These are phyloP conservation scores for Populus euphratica DNA, from an alignment of 345 rosid species.

Conservation along the genomic window DNA sequence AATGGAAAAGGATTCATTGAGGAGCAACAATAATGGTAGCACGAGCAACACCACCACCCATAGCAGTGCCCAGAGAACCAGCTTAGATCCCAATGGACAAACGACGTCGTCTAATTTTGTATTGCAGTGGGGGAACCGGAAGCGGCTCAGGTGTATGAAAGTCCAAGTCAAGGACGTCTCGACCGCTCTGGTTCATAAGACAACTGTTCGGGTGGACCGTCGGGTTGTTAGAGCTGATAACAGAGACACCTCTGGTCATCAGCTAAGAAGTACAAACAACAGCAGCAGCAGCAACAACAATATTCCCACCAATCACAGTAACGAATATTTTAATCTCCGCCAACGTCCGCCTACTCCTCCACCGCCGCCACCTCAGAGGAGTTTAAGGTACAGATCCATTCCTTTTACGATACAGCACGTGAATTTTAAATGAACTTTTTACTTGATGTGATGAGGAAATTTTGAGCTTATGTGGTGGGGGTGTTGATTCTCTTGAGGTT, in stretches of 20 bases:
- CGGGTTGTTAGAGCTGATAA: conserved; percentile 44
- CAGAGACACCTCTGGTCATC: conserved; percentile 22
- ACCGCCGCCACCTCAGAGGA: conserved; percentile 43
- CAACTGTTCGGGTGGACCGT: conserved; percentile 53
- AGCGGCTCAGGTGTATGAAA: conserved; percentile 72
- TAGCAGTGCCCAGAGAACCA: conserved; percentile 28
- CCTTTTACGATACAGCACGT: neutral
- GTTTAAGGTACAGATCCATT: conserved; percentile 47
- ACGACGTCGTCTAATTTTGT: conserved; percentile 48
- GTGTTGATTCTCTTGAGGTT: neutral
- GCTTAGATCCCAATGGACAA: conserved; percentile 31
- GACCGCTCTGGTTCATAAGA: conserved; percentile 34
- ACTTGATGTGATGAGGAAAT: neutral
- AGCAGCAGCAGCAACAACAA: conserved; percentile 6
- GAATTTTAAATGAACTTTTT: neutral
- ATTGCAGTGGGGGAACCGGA: conserved; percentile 75
- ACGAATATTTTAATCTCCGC: conserved; percentile 51
- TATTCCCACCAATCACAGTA: conserved; percentile 1
- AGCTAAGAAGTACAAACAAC: conserved; percentile 16
- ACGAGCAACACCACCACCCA: conserved; percentile 8
- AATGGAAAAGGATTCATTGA: conserved; percentile 51
- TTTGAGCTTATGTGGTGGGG: neutral
- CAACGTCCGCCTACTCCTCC: conserved; percentile 50
- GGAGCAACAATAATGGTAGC: conserved; percentile 26
- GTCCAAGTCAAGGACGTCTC: conserved; percentile 51